These are phyloP conservation scores for Ettlia oleoabundans DNA, from an alignment of 139 green algal genomes.

Conservation along the genomic window DNA sequence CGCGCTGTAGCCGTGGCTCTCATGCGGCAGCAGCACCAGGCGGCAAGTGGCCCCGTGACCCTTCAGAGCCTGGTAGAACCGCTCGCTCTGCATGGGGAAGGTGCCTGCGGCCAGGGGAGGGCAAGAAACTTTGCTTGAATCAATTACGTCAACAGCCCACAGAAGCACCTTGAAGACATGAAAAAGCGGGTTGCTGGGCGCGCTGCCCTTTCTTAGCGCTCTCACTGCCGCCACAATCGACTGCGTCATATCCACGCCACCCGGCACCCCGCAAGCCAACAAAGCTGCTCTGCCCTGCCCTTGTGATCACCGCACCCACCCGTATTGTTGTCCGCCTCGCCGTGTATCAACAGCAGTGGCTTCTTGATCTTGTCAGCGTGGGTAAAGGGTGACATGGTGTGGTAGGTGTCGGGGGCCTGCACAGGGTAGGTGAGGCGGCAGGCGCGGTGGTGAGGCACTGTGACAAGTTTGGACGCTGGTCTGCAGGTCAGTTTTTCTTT, in stretches of 20 bases:
- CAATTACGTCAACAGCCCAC: background rate
- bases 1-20: constrained; percentile 88
- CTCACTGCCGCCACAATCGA: too few relatives aligned
- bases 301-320: background rate
- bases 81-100: constrained; percentile 83
- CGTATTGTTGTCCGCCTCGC: constrained; percentile 98
- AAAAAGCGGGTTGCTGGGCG: background rate
- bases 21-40: constrained; percentile 94
- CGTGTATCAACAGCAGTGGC: constrained; percentile 96
- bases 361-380: constrained; percentile 92
- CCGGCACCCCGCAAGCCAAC: too few relatives aligned
- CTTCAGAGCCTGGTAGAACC: constrained; percentile 92
- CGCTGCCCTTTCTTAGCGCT: too few relatives aligned
- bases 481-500: too few relatives aligned
- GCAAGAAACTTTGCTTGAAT: background rate
- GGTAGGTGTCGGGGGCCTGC: constrained; percentile 91
- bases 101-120: constrained; percentile 49
- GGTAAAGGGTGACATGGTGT: constrained; percentile 91
- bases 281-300: background rate
- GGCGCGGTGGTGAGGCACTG: too few relatives aligned
- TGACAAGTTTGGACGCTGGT: too few relatives aligned
- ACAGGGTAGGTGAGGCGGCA: too few relatives aligned
- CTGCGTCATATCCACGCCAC: too few relatives aligned
- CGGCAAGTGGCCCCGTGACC: constrained; percentile 80
- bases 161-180: background rate